Evolutionary conservation across 441 rosid species (phyloP).

Genomic region (Melastoma candidum): DNA sequence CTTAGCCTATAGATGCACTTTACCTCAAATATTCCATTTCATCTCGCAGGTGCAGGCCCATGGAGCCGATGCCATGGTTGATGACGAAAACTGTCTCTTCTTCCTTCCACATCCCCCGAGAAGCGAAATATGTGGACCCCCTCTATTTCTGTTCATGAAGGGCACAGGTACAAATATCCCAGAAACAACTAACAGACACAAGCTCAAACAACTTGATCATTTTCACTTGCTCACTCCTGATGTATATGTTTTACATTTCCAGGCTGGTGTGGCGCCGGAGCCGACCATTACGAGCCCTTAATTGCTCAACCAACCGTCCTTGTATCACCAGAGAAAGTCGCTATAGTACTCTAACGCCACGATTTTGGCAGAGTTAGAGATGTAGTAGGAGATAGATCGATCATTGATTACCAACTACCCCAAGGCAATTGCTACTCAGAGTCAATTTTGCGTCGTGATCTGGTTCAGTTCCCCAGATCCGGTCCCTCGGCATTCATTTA

Average conservation of each 20-base stretch:
- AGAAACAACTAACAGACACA: no score
- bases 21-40: no score
- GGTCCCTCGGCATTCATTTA: no score
- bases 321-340: slow-evolving; percentile 79
- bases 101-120: slow-evolving; percentile 94
- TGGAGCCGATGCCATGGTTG: slow-evolving; percentile 94
- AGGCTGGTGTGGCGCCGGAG: slow-evolving; percentile 99
- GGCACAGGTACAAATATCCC: slow-evolving; percentile 57
- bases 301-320: slow-evolving; percentile 60
- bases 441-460: no score
- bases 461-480: no score
- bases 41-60: slow-evolving; percentile 83
- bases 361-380: no score
- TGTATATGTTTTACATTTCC: slow-evolving; percentile 3
- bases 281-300: slow-evolving; percentile 94
- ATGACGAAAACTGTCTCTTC: slow-evolving; percentile 88
- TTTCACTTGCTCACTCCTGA: no score
- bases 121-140: slow-evolving; percentile 65
- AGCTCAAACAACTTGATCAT: no score
- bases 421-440: no score
- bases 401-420: no score
- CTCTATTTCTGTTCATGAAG: slow-evolving; percentile 87
- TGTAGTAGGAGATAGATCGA: no score
- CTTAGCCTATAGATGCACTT: no score
- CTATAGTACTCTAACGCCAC: slow-evolving; percentile 46